A percentile compares a stretch with the other conserved stretches of the same genome.
phyloP scores from a whole-genome alignment of 192 early-diverging fungal genomes.

The Entophlyctis luteolus region DNA sequence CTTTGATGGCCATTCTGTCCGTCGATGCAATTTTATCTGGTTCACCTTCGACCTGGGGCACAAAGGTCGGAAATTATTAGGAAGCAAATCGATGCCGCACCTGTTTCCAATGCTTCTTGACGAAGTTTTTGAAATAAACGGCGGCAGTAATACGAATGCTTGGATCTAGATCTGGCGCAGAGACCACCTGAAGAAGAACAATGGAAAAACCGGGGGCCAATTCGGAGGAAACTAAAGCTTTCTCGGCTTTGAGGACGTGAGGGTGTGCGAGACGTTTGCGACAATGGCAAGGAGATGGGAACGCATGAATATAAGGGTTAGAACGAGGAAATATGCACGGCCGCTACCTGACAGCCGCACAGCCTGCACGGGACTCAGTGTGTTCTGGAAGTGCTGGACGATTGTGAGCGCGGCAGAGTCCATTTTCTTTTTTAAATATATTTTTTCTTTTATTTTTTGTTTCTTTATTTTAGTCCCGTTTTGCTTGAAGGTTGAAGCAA shows the following conservation, averaged over 20 bases:
- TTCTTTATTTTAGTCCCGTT: too few species aligned
- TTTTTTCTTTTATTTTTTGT: neutral
- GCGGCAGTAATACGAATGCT: constrained; percentile 74
- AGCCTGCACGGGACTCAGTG: constrained; percentile 9
- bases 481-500: too few species aligned
- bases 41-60: constrained; percentile 44
- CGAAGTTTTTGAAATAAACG: constrained; percentile 95
- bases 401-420: neutral
- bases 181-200: constrained; percentile 72
- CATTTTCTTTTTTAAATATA: neutral
- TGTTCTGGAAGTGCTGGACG: constrained; percentile 26
- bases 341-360: neutral
- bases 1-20: constrained; percentile 80
- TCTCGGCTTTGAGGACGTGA: constrained; percentile 38
- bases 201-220: constrained; percentile 59
- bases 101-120: constrained; percentile 80
- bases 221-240: constrained; percentile 29
- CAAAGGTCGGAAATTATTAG: neutral
- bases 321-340: neutral
- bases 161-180: constrained; percentile 51
- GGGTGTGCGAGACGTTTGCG: neutral
- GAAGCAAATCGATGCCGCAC: constrained; percentile 9
- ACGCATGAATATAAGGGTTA: neutral
- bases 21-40: constrained; percentile 49
- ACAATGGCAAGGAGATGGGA: neutral